Base-by-base conservation (phyloP, 192 early-diverging fungal genomes). In the Coemansia sp. region DNA sequence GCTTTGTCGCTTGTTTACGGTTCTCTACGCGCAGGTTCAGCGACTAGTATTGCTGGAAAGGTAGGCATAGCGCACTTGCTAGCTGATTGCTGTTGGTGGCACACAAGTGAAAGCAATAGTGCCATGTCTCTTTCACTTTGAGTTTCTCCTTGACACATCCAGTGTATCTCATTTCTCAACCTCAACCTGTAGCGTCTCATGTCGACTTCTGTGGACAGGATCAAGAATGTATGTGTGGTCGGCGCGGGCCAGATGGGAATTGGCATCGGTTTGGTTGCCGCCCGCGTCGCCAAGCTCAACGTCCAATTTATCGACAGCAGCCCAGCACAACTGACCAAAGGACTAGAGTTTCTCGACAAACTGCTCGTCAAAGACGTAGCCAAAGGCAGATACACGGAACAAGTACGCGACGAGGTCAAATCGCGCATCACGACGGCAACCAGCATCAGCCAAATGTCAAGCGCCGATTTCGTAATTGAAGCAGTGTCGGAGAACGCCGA, bases 221-320 rank as follows among this genome's bases (percentile, higher is more conserved):
- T 81, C 69, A 75, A 81, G 60, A 62, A 50, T 47, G 50, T 93
- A 19, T 94, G 94, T 54, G 90, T 98, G 35, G 84, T 98, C 57
- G 96, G 96, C 48, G 90, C 93, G 16, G 96, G 96, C 9, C 96
- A 98, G 77, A 98, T 98, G 96, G 90, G 90, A 29, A 82, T 89
- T 29, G 92, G 92, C 22, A 98, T 98, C 68, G 94, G 91, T 5
- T 86, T 92, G 39, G 97, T 98, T 9, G 86, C 90, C 24, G 93
- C 95, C 18, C 87, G 89, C 43, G 82, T 88, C 3, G 89, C 95
- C 54, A 86, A 92, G 71, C 69, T 91, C 20, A 85, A 86, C 48
- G 92, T 94, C 4, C 81, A 91, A 57, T 65, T 96, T 23, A 69
- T 94, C 73, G 97, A 98, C 78, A 77, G 88, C 35, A 91, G 87